Percentiles rank a stretch among this genome's conserved stretches.
phyloP scores from a whole-genome alignment of 805 yeast species.

The Saturnispora bothae region DNA sequence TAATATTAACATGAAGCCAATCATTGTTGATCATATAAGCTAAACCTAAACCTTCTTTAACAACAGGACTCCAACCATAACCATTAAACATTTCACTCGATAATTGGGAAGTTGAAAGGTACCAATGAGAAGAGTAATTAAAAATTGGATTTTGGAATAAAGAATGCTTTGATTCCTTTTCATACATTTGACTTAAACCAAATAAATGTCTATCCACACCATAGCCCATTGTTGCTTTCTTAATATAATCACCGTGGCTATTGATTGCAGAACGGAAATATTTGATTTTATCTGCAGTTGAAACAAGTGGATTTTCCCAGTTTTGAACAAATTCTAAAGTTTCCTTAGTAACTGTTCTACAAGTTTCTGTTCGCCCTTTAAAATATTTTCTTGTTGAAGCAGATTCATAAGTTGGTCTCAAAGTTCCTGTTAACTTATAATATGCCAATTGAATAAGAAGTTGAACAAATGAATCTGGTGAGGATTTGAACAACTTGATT shows the following conservation, averaged over 20 bases:
- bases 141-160: slow-evolving; percentile 70
- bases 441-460: slow-evolving; percentile 86
- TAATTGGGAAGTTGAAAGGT: slow-evolving; percentile 78
- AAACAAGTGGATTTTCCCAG: slow-evolving; percentile 49
- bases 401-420: slow-evolving; percentile 89
- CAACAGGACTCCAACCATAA: slow-evolving; percentile 94
- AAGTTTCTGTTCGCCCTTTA: slow-evolving; percentile 91
- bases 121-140: slow-evolving; percentile 75
- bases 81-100: slow-evolving; percentile 79
- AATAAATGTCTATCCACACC: slow-evolving; percentile 93
- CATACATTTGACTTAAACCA: slow-evolving; percentile 64
- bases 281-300: slow-evolving; percentile 46
- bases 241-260: slow-evolving; percentile 65
- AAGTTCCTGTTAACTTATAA: slow-evolving; percentile 67
- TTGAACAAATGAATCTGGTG: slow-evolving; percentile 92
- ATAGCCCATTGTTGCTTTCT: slow-evolving; percentile 69
- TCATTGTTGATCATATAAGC: slow-evolving; percentile 88
- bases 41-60: slow-evolving; percentile 86
- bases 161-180: slow-evolving; percentile 47
- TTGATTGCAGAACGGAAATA: slow-evolving; percentile 64
- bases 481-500: slow-evolving; percentile 73
- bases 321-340: slow-evolving; percentile 60
- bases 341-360: slow-evolving; percentile 71
- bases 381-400: slow-evolving; percentile 87
- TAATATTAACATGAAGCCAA: slow-evolving; percentile 77